Conservation (phyloP, 2,329 filamentous ascomycete species). For the Chrysosporium keratinophilum region DNA sequence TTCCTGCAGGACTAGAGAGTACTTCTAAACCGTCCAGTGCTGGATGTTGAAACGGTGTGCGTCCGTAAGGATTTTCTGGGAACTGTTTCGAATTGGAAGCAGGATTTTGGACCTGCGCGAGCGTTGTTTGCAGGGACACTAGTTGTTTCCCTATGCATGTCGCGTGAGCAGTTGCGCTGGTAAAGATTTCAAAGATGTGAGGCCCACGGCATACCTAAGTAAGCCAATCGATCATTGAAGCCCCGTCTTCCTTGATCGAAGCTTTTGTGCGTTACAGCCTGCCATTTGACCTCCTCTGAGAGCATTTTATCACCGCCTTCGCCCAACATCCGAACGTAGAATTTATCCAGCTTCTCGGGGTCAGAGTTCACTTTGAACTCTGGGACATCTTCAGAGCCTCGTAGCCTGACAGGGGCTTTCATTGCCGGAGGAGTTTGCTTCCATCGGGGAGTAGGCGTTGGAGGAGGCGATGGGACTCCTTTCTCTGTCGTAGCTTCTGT, state of each 20-base stretch:
- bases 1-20: constrained; percentile 52
- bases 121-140: constrained; percentile 53
- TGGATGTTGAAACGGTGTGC: constrained; percentile 58
- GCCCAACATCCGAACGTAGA: constrained; percentile 69
- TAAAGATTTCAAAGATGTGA: neutral
- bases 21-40: constrained; percentile 64
- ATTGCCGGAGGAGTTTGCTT: constrained; percentile 57
- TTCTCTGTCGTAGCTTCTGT: constrained; percentile 20
- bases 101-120: constrained; percentile 48
- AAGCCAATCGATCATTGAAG: constrained; percentile 88
- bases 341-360: constrained; percentile 60
- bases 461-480: constrained; percentile 20
- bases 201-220: constrained; percentile 53
- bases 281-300: constrained; percentile 88
- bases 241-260: constrained; percentile 91
- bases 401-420: constrained; percentile 53
- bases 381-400: constrained; percentile 27
- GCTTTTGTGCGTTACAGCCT: constrained; percentile 95
- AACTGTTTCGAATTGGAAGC: constrained; percentile 22
- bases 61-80: constrained; percentile 44
- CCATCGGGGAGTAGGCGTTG: constrained; percentile 51
- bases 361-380: constrained; percentile 62
- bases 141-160: constrained; percentile 50
- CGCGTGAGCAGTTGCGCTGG: neutral
- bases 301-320: constrained; percentile 61